These are phyloP conservation scores for Furcasterigmium furcatum DNA, from an alignment of 2,329 filamentous ascomycete species.

Conservation along the genomic window DNA sequence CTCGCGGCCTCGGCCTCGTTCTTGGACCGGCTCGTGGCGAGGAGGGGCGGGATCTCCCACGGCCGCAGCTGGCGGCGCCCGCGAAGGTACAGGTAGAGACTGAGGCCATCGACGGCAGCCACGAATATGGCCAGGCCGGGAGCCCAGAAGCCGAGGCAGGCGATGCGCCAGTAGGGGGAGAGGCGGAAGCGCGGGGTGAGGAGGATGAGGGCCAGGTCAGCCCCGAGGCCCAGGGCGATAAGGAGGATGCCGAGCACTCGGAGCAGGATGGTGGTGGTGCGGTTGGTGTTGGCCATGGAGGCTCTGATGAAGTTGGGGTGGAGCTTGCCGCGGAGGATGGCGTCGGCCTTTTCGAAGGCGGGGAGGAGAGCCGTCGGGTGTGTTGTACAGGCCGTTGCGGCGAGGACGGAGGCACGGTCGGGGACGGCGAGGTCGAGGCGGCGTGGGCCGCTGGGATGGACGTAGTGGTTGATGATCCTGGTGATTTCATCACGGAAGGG, in stretches of 20 bases:
- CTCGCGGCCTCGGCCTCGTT: slow-evolving; percentile 26
- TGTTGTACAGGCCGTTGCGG: slow-evolving; percentile 36
- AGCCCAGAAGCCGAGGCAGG: slow-evolving; percentile 28
- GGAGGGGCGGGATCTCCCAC: slow-evolving; percentile 26
- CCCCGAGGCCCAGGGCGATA: slow-evolving; percentile 18
- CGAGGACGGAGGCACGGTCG: slow-evolving; percentile 34
- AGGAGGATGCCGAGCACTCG: slow-evolving; percentile 16
- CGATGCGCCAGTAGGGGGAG: slow-evolving; percentile 21
- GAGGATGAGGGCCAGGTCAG: slow-evolving; percentile 28
- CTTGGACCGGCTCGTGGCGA: slow-evolving; percentile 13
- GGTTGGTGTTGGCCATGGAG: slow-evolving; percentile 33
- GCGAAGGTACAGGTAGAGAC: slow-evolving; percentile 26
- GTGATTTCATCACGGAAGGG: slow-evolving; percentile 37
- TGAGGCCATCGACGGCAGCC: slow-evolving; percentile 31
- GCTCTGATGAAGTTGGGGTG: slow-evolving; percentile 36
- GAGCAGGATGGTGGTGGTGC: slow-evolving; percentile 25
- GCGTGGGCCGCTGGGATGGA: slow-evolving; percentile 27
- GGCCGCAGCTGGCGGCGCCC: slow-evolving; percentile 29
- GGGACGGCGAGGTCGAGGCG: slow-evolving; percentile 30
- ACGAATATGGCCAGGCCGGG: slow-evolving; percentile 26
- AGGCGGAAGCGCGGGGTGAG: slow-evolving; percentile 12
- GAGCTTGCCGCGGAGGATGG: slow-evolving; percentile 27
- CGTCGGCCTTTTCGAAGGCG: slow-evolving; percentile 32
- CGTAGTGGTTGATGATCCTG: slow-evolving; percentile 32
- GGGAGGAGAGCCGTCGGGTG: slow-evolving; percentile 40